Conservation (phyloP, 805 yeast genomes). For the Lipomyces mesembrius region DNA sequence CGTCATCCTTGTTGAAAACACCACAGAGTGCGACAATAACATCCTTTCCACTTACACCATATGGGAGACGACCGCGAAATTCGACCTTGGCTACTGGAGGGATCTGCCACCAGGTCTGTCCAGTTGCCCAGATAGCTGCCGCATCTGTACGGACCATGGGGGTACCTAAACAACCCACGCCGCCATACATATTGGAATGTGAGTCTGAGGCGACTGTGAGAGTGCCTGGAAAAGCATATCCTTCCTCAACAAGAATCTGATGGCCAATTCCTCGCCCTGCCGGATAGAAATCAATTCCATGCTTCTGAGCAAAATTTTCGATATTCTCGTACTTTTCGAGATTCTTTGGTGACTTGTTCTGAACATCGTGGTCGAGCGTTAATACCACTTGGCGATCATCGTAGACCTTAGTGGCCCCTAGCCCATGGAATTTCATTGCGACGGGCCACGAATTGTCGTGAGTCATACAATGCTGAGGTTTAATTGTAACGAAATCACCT, state of each 20-base stretch:
- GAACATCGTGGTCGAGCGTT: constrained; percentile 98
- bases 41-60: constrained; percentile 94
- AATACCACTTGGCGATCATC: constrained; percentile 91
- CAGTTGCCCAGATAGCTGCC: constrained; percentile 99
- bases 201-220: constrained; percentile 96
- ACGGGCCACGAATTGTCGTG: constrained; percentile 99
- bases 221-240: constrained; percentile 94
- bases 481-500: constrained; percentile 94
- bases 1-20: constrained; percentile 85
- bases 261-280: constrained; percentile 99
- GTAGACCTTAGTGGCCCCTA: constrained; percentile 83
- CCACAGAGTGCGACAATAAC: constrained; percentile 97
- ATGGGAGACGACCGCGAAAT: constrained; percentile 76
- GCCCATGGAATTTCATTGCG: constrained; percentile 91
- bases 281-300: constrained; percentile 95
- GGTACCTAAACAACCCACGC: constrained; percentile 93
- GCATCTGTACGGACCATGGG: constrained; percentile 99
- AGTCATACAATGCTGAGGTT: constrained; percentile 98
- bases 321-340: constrained; percentile 85
- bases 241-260: constrained; percentile 98
- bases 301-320: constrained; percentile 83
- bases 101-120: constrained; percentile 99
- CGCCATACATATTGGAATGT: constrained; percentile 97
- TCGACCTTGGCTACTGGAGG: constrained; percentile 98
- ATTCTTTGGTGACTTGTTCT: constrained; percentile 87